These are phyloP conservation scores for Pichia exigua DNA, from an alignment of 805 yeast species.

Conservation along the genomic window DNA sequence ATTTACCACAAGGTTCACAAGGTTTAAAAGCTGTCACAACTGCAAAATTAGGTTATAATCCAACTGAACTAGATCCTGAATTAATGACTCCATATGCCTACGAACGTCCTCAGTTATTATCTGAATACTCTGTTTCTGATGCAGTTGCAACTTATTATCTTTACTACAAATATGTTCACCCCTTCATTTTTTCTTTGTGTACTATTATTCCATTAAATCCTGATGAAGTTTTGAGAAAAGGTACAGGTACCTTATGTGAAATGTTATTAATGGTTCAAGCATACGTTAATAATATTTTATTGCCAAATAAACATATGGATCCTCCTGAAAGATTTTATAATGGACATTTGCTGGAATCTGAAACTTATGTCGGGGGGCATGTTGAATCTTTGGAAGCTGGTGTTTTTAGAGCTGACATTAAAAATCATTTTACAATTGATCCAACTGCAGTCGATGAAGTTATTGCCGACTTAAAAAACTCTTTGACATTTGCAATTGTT, in stretches of 20 bases:
- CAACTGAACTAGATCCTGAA: conserved; percentile 95
- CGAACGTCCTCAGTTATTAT: conserved; percentile 82
- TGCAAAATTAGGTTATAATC: conserved; percentile 90
- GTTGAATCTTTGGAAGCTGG: conserved; percentile 98
- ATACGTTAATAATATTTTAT: conserved; percentile 60
- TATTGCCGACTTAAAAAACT: conserved; percentile 59
- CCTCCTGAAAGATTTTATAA: conserved; percentile 92
- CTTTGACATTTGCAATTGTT: conserved; percentile 74
- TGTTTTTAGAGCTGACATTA: conserved; percentile 85
- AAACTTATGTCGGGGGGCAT: conserved; percentile 98
- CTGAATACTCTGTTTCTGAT: conserved; percentile 98
- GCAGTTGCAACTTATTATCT: conserved; percentile 97
- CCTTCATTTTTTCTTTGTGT: conserved; percentile 91
- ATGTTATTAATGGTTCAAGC: conserved; percentile 97
- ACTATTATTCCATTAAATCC: conserved; percentile 94
- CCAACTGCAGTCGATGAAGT: conserved; percentile 78
- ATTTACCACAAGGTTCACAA: conserved; percentile 96
- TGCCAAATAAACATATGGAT: conserved; percentile 91
- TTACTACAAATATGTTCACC: conserved; percentile 94
- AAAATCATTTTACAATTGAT: conserved; percentile 68
- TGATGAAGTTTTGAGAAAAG: conserved; percentile 91
- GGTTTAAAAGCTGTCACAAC: conserved; percentile 98
- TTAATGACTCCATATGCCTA: conserved; percentile 96
- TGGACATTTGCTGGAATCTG: conserved; percentile 89
- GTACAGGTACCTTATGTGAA: conserved; percentile 98